Conservation (phyloP, 129 eudicot species). For the Cynara cardunculus region DNA sequence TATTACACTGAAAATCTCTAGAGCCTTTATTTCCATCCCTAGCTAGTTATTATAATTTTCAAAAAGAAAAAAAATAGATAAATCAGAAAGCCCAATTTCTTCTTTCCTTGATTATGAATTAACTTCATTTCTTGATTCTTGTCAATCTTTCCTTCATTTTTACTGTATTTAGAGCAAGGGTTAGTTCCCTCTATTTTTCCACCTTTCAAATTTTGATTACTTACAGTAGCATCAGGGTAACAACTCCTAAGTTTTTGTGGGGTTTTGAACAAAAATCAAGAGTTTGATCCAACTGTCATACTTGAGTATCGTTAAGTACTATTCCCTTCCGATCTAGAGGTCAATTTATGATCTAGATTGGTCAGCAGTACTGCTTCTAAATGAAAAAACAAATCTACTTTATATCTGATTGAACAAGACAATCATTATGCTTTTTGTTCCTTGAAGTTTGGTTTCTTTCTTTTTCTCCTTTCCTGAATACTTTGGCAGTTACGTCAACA, state of each 20-base stretch:
- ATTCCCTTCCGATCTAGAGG: not conserved
- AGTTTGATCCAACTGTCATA: conserved; percentile 40
- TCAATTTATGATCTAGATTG: conserved; percentile 17
- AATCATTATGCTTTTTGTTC: conserved; percentile 61
- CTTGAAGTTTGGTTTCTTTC: conserved; percentile 56
- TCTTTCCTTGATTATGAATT: not conserved
- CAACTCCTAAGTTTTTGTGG: no score
- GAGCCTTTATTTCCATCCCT: not conserved
- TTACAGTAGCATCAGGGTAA: no score
- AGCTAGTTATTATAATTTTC: not conserved
- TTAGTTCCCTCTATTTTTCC: conserved; percentile 19
- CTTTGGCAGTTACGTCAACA: conserved; percentile 48
- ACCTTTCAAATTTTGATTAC: conserved; percentile 11
- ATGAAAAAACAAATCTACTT: conserved; percentile 20
- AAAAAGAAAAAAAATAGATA: not conserved
- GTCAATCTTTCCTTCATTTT: conserved; percentile 33
- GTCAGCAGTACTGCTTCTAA: conserved; percentile 32
- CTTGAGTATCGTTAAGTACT: not conserved
- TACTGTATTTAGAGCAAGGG: conserved; percentile 26
- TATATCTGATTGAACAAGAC: conserved; percentile 68
- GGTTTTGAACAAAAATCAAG: conserved; percentile 43
- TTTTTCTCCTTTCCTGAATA: not conserved
- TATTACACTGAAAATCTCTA: conserved; percentile 10
- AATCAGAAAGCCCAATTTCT: conserved; percentile 15
- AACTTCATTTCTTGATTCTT: conserved; percentile 11